Evolutionary conservation across 2,329 filamentous ascomycete genomes (phyloP).

Genomic region (Dactylellina haptotyla): DNA sequence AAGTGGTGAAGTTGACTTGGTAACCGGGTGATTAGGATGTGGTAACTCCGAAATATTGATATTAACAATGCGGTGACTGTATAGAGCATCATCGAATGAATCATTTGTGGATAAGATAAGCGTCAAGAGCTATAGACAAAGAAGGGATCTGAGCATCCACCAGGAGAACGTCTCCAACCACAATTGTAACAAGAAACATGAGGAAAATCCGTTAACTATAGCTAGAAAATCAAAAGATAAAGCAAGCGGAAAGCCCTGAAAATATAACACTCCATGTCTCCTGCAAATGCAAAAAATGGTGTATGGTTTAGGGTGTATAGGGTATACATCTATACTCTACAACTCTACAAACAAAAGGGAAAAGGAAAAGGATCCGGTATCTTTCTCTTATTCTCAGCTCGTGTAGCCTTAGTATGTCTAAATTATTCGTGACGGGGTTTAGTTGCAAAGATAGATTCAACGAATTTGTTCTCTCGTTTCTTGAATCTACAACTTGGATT

Average conservation of each 20-base stretch:
- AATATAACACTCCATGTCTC: constrained; percentile 12
- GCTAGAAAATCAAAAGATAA: neutral
- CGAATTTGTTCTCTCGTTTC: too few species aligned
- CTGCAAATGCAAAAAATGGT: constrained; percentile 32
- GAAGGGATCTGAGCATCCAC: too few species aligned
- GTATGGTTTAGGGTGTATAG: constrained; percentile 20
- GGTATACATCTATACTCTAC: constrained; percentile 40
- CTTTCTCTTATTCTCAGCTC: neutral
- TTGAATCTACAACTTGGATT: constrained; percentile 74
- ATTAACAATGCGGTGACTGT: too few species aligned
- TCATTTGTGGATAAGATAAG: too few species aligned
- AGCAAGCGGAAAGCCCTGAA: constrained; percentile 1
- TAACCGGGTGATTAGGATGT: too few species aligned
- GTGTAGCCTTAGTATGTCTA: neutral
- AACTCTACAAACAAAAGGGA: constrained; percentile 6
- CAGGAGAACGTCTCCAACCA: too few species aligned
- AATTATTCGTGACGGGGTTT: neutral
- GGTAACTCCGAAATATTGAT: too few species aligned
- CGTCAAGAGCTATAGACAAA: too few species aligned
- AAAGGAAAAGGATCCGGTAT: too few species aligned
- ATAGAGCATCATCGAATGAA: neutral
- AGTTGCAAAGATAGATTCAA: neutral
- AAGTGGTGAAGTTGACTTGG: neutral
- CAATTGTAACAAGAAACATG: too few species aligned
- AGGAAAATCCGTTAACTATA: too few species aligned